These are phyloP conservation scores for Macrophomina phaseolina DNA, from an alignment of 2,329 filamentous ascomycete species.

Conservation along the genomic window DNA sequence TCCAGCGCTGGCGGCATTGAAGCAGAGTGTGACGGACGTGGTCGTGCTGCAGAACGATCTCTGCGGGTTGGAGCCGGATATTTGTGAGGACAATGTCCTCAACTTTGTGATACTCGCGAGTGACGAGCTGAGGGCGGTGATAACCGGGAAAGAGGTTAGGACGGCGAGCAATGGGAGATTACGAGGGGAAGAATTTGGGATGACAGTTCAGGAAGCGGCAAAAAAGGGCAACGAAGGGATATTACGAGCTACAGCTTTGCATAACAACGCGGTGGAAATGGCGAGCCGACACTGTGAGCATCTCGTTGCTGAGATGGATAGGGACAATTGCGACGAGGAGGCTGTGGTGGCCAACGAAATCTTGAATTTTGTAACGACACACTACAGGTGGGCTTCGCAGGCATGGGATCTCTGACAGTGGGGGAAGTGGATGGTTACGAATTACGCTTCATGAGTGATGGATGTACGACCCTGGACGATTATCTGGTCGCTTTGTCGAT, in stretches of 20 bases:
- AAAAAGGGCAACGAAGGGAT: neutral
- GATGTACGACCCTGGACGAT: neutral
- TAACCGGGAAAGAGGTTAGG: neutral
- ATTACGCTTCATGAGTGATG: neutral
- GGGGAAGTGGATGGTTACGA: neutral
- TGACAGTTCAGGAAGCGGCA: neutral
- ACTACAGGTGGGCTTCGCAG: neutral
- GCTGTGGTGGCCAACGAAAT: neutral
- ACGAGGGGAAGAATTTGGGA: neutral
- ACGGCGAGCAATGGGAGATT: neutral
- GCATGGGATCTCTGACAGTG: neutral
- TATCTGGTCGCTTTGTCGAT: too few species aligned
- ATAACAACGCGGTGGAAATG: neutral
- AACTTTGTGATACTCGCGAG: neutral
- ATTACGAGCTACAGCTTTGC: neutral
- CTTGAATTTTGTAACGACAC: neutral
- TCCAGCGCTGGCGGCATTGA: neutral
- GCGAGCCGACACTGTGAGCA: neutral
- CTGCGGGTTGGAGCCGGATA: neutral
- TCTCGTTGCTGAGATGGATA: neutral
- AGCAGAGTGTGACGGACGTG: neutral
- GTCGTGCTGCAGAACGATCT: slow-evolving; percentile 6
- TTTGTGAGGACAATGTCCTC: neutral
- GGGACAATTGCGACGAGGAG: neutral
- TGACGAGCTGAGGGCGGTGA: neutral